Conservation (phyloP, 345 rosid genomes). For the Carallia pectinifolia region DNA sequence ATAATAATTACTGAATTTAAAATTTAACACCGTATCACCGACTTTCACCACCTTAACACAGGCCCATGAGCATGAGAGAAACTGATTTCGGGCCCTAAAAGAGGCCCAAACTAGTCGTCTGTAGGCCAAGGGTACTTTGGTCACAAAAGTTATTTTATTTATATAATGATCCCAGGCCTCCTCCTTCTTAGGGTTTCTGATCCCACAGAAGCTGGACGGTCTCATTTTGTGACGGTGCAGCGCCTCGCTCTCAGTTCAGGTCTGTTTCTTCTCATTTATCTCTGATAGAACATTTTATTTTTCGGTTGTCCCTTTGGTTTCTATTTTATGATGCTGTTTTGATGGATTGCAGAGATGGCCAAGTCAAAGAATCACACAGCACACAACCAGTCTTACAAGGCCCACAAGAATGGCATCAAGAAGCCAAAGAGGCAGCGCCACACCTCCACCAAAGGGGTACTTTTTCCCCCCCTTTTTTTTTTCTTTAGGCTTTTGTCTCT, state of each 20-base stretch:
- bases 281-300: background rate
- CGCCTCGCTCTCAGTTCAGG: constrained; percentile 5
- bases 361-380: constrained; percentile 99
- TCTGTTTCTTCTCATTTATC: background rate
- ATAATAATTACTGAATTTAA: too few species aligned
- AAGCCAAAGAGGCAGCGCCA: constrained; percentile 91
- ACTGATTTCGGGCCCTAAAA: background rate
- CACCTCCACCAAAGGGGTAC: constrained; percentile 95
- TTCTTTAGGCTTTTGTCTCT: background rate
- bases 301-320: background rate
- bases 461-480: background rate
- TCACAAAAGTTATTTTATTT: background rate
- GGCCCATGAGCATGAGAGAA: too few species aligned
- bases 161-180: too few species aligned
- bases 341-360: constrained; percentile 65
- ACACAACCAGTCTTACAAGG: constrained; percentile 96
- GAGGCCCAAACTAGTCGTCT: background rate
- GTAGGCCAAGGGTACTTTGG: background rate
- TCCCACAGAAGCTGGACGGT: background rate
- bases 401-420: constrained; percentile 98
- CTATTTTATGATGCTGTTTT: background rate
- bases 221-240: background rate
- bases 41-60: too few species aligned
- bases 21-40: too few species aligned
- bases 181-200: too few species aligned